These are phyloP conservation scores for Trichosanthes cucumerina DNA, from an alignment of 306 rosid species.

Conservation along the genomic window DNA sequence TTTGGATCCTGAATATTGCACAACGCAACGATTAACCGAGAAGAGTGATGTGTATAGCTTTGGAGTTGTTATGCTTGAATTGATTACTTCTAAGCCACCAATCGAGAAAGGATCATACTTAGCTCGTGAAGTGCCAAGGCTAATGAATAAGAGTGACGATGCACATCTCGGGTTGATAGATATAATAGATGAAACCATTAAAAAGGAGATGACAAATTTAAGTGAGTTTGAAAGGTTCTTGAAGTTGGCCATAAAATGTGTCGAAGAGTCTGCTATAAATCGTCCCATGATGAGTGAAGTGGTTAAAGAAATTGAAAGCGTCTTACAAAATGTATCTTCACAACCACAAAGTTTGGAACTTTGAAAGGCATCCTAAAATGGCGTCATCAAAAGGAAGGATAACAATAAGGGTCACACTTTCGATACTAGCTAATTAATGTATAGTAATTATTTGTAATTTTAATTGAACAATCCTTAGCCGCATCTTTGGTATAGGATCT, in stretches of 20 bases:
- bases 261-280: conserved; percentile 35
- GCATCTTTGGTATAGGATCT: no score
- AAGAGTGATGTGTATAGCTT: conserved; percentile 77
- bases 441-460: no score
- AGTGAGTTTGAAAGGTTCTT: conserved; percentile 47
- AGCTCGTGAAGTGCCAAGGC: conserved; percentile 47
- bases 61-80: conserved; percentile 68
- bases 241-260: conserved; percentile 52
- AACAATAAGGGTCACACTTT: background rate
- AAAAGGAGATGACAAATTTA: conserved; percentile 21
- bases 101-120: conserved; percentile 54
- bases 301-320: conserved; percentile 57
- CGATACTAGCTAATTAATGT: no score
- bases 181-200: conserved; percentile 34
- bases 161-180: conserved; percentile 24
- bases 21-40: conserved; percentile 39
- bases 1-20: conserved; percentile 50
- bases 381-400: background rate
- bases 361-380: background rate
- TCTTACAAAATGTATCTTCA: background rate
- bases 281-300: conserved; percentile 71
- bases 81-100: conserved; percentile 57
- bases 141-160: conserved; percentile 40
- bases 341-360: background rate
- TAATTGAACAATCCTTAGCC: no score